These are phyloP conservation scores for Evansstolkia leycettana DNA, from an alignment of 495 filamentous ascomycete genomes.

Conservation along the genomic window DNA sequence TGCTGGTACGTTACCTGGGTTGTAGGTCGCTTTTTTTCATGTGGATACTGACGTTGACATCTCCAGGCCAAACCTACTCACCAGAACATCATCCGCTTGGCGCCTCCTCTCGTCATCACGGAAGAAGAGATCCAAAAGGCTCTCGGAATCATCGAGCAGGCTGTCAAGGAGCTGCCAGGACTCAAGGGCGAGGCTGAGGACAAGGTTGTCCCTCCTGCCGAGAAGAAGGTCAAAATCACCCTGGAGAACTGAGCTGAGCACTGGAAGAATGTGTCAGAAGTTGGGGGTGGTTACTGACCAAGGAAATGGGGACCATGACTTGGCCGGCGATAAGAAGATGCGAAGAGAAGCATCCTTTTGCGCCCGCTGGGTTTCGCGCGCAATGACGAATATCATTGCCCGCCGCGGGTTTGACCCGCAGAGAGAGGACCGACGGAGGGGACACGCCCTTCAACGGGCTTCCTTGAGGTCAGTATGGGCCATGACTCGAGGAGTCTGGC, in stretches of 20 bases:
- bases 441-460: no score
- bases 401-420: no score
- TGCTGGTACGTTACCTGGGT: slow-evolving; percentile 51
- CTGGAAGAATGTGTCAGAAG: neutral
- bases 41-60: slow-evolving; percentile 2
- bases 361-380: no score
- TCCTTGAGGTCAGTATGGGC: no score
- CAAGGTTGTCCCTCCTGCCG: slow-evolving; percentile 31
- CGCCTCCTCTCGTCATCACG: slow-evolving; percentile 45
- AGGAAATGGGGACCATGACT: no score
- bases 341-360: no score
- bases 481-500: no score
- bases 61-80: slow-evolving; percentile 92
- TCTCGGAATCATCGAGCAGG: slow-evolving; percentile 35
- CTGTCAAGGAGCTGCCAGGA: slow-evolving; percentile 36
- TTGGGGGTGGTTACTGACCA: no score
- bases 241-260: slow-evolving; percentile 29
- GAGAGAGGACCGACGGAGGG: no score
- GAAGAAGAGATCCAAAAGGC: slow-evolving; percentile 39
- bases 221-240: slow-evolving; percentile 39
- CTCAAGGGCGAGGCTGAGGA: slow-evolving; percentile 36
- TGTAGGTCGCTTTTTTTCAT: neutral
- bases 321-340: no score
- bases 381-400: no score
- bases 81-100: slow-evolving; percentile 75